These are phyloP conservation scores for Xylaria sp. DNA, from an alignment of 2,329 filamentous ascomycete species.

Conservation along the genomic window DNA sequence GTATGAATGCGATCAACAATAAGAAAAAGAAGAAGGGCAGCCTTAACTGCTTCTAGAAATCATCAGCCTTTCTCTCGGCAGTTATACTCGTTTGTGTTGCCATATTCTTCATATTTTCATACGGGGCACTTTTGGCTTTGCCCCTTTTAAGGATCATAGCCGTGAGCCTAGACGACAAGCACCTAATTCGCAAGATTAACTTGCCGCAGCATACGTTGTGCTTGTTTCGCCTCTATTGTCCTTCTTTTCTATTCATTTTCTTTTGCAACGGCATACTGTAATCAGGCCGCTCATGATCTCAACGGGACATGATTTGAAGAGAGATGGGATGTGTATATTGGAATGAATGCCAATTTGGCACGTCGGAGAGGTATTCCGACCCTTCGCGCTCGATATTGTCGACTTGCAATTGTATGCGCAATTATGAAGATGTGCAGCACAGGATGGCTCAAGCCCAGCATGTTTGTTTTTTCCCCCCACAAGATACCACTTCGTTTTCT, in stretches of 20 bases:
- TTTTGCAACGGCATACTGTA: slow-evolving; percentile 38
- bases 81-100: slow-evolving; percentile 33
- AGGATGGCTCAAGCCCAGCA: slow-evolving; percentile 39
- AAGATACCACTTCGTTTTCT: slow-evolving; percentile 47
- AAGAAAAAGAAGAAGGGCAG: slow-evolving; percentile 97
- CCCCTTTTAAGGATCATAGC: not conserved
- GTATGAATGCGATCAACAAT: slow-evolving; percentile 90
- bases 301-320: slow-evolving; percentile 47
- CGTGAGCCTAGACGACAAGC: slow-evolving; percentile 1
- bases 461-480: slow-evolving; percentile 38
- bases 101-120: slow-evolving; percentile 14
- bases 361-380: slow-evolving; percentile 19
- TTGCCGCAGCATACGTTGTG: slow-evolving; percentile 16
- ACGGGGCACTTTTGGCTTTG: not conserved
- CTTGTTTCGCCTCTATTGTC: slow-evolving; percentile 24
- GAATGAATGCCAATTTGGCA: slow-evolving; percentile 34
- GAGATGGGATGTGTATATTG: slow-evolving; percentile 45
- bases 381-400: slow-evolving; percentile 31
- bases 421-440: slow-evolving; percentile 32
- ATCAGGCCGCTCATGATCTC: slow-evolving; percentile 42
- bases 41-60: slow-evolving; percentile 91
- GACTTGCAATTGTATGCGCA: slow-evolving; percentile 29
- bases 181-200: slow-evolving; percentile 24
- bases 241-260: slow-evolving; percentile 37
- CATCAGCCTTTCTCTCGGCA: slow-evolving; percentile 36